phyloP scores from a whole-genome alignment of 345 rosid genomes.

The Microcos paniculata region DNA sequence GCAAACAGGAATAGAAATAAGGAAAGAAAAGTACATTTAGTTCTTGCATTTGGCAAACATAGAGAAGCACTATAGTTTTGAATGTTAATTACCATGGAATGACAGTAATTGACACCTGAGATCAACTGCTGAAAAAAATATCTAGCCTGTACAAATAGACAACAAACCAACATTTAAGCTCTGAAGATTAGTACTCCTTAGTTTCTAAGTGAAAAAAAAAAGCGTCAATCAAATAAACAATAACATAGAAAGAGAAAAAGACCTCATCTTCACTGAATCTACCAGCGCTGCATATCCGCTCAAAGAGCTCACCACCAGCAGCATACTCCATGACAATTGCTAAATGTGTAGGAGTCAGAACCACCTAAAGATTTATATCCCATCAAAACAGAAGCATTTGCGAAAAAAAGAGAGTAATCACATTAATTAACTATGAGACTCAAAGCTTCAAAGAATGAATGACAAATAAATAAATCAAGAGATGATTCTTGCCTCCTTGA shows the following conservation, averaged over 20 bases:
- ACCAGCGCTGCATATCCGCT: slow-evolving; percentile 81
- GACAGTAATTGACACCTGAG: slow-evolving; percentile 83
- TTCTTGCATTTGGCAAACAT: background rate
- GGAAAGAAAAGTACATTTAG: background rate
- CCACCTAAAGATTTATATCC: slow-evolving; percentile 46
- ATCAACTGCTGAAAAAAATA: slow-evolving; percentile 93
- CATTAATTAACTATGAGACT: background rate
- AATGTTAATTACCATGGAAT: slow-evolving; percentile 52
- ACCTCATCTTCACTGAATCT: slow-evolving; percentile 98
- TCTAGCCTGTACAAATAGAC: slow-evolving; percentile 56
- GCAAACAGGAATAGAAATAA: slow-evolving; percentile 14
- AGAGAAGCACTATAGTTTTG: background rate
- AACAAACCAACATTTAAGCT: background rate
- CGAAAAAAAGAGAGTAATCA: background rate
- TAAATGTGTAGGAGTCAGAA: slow-evolving; percentile 81
- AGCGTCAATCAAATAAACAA: slow-evolving; percentile 4
- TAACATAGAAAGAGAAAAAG: background rate
- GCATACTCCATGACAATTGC: slow-evolving; percentile 95
- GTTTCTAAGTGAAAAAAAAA: background rate
- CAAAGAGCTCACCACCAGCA: slow-evolving; percentile 91
- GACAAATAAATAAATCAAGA: background rate
- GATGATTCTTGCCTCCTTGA: slow-evolving; percentile 62
- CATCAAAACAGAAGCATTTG: background rate
- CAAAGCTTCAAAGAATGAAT: background rate
- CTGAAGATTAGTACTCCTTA: background rate